Base-by-base conservation (phyloP, 177 flowering plant genomes). In the Telopea speciosissima region DNA sequence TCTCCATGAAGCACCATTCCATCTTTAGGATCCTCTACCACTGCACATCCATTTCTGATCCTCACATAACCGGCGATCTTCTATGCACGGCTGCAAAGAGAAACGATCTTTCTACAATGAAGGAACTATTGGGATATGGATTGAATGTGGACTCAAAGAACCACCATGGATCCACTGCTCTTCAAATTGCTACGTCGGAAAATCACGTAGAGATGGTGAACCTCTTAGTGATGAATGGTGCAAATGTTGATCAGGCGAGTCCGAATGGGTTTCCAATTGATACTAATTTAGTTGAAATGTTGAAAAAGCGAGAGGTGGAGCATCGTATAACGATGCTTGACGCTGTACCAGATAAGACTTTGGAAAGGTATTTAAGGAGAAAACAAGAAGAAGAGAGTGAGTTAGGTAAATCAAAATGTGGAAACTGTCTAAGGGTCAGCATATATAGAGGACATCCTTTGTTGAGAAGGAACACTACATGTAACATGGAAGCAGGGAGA, bases 401-500 rank as follows among this genome's bases (percentile, higher is more conserved):
- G 77, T 1, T 28, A 52, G 73, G 69, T 52, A 78, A 31, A 72
- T 19, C n/a, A 1, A 73, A 49, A 5, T 70, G 68, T 23, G 10
- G 2, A 22, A 12, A 33, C 36, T 70, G n/a, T 70, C 63, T 69
- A 17, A 88, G 98, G 59, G 90, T 94, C 28, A 88, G 87, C 77
- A 81, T 94, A 31, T 90, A 88, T 40, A 85, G 80, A 80, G 91
- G 93, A 21, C 93, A 90, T 85, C 96, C 94, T 17, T 6, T 74
- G 42, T 72, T 67, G 62, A 89, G 96, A 67, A 87, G 70, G 68
- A 74, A 76, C 5, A 66, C n/a, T n/a, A n/a, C 12, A 7, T 16
- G 73, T 68, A 75, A 79, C 80, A 71, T 8, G 24, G 85, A 83
- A 69, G 68, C 86, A 59, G 98, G 97, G 56, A 89, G 77, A 74